Evolutionary conservation across 345 rosid species (phyloP), one percentile per base, ranked within the genome.

Genomic region (Syzygium jambos): DNA sequence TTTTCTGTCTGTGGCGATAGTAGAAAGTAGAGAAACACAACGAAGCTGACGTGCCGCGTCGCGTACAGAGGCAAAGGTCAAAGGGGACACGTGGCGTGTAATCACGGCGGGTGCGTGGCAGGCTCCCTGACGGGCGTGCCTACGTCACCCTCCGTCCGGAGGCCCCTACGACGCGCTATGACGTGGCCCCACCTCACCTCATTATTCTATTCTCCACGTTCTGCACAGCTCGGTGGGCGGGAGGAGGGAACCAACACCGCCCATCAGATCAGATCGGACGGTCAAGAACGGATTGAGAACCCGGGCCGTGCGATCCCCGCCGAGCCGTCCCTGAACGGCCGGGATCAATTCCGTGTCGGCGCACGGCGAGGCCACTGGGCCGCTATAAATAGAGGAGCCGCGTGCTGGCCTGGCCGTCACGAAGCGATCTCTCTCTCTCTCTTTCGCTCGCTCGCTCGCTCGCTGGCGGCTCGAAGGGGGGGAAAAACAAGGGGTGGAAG

Each of bases 261-360:
- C 89, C 93, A 92, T 89, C 82, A 27, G 93, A 93, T 93, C 83
- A 12, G 23, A 88, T 59, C 91, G 38, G 87, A 90, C 93, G 92
- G 90, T 83, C 61, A 6, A 27, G 22, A 54, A 27, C 22, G 54
- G 61, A 1, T 51, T 30, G 34, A 38, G 49, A 25, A 56, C 68
- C 23, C 1, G 13, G 4, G 25, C 85, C 86, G 84, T 86, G 19
- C n/a, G 90, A 86, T 86, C 51, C 13, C 13, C 2, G 30, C 57
- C 11, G 63, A 52, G 29, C 56, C 46, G 29, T 15, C 30, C 52
- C 63, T 89, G 52, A 85, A 93, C 92, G 95, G 92, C 83, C 84
- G 21, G 59, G 94, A 93, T 94, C 90, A 55, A 80, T 83, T 86
- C 56, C 61, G 63, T 85, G 59, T 88, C 88, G 92, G 92, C 90